Percentiles rank a stretch among this genome's conserved stretches.
Conservation (phyloP, 148 eudicot species). For the Camellia japonica region DNA sequence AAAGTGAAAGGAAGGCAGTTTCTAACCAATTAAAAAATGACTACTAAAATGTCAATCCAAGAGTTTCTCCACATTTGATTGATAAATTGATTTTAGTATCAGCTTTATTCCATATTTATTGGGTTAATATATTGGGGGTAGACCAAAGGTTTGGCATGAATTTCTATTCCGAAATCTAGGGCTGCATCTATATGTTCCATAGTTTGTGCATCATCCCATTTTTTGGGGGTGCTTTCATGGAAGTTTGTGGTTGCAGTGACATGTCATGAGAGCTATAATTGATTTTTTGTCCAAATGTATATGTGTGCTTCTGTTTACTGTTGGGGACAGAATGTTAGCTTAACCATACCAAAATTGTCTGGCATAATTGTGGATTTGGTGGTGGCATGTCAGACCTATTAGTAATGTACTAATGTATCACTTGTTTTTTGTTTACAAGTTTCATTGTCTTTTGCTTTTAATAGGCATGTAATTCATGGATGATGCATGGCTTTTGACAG, state of each 20-base stretch:
- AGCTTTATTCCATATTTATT: not conserved
- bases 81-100: not conserved
- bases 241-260: not conserved
- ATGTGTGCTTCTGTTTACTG: not conserved
- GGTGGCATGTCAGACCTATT: not conserved
- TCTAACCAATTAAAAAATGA: too few species aligned
- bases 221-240: not conserved
- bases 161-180: not conserved
- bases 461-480: not conserved
- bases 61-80: not conserved
- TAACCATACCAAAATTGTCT: not conserved
- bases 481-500: constrained; percentile 27
- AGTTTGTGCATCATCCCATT: not conserved
- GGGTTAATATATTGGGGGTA: not conserved
- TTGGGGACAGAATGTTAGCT: not conserved
- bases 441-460: not conserved
- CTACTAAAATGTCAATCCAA: too few species aligned
- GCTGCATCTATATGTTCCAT: not conserved
- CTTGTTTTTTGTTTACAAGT: not conserved
- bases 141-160: not conserved
- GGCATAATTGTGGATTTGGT: not conserved
- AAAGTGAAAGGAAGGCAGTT: not conserved
- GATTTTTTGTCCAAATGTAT: not conserved
- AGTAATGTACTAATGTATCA: not conserved
- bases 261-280: not conserved